These are phyloP conservation scores for Sistotremastrum niveocremeum DNA, from an alignment of 768 basidiomycete species.

Conservation along the genomic window DNA sequence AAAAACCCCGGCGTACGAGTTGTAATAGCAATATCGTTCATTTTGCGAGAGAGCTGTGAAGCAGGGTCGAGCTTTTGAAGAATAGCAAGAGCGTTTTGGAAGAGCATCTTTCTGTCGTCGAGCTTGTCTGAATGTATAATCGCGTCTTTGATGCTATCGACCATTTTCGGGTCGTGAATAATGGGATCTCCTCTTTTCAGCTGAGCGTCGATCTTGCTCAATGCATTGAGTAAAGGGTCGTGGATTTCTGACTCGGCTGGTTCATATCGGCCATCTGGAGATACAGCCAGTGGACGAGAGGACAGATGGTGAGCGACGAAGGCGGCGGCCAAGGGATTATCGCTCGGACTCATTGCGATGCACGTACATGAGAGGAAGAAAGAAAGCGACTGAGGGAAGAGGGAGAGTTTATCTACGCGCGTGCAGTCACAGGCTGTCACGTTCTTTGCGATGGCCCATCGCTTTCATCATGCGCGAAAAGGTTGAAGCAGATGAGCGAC, in stretches of 20 bases:
- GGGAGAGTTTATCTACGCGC: no score
- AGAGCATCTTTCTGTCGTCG: conserved; percentile 28
- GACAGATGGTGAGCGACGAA: conserved; percentile 16
- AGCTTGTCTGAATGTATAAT: conserved; percentile 14
- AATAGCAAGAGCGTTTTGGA: conserved; percentile 15
- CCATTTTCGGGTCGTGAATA: not conserved
- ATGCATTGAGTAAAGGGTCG: conserved; percentile 21
- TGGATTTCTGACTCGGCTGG: conserved; percentile 18
- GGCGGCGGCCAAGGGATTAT: no score
- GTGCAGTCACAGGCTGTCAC: no score
- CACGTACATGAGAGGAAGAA: no score
- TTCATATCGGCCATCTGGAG: conserved; percentile 27
- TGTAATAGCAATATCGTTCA: no score
- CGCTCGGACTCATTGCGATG: no score
- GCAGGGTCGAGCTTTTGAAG: conserved; percentile 9
- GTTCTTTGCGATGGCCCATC: no score
- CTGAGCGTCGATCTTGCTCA: conserved; percentile 5
- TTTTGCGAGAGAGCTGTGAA: no score
- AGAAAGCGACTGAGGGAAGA: no score
- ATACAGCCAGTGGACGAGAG: conserved; percentile 22
- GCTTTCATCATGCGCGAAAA: no score
- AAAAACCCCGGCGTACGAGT: no score
- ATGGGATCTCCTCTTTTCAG: conserved; percentile 6
- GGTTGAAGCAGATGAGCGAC: no score
- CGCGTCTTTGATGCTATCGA: conserved; percentile 6